Conservation (phyloP, 805 yeast species). For the Nakazawaea ernobii region DNA sequence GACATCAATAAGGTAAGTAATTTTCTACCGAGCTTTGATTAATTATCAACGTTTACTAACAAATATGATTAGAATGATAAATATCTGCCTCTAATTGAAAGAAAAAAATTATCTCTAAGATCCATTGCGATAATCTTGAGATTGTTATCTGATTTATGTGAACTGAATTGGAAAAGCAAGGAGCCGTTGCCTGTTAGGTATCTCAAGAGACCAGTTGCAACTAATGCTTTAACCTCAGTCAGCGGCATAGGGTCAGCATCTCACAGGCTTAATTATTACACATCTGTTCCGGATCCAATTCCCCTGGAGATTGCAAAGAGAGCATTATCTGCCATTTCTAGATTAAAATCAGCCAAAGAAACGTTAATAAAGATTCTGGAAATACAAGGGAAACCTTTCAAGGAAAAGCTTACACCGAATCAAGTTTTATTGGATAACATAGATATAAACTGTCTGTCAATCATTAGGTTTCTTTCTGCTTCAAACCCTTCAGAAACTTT, state of each 20-base stretch:
- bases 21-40: neutral
- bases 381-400: constrained; percentile 9
- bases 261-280: constrained; percentile 26
- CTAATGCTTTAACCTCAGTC: constrained; percentile 19
- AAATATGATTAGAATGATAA: constrained; percentile 15
- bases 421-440: constrained; percentile 24
- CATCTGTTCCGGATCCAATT: constrained; percentile 26
- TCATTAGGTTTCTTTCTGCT: constrained; percentile 43
- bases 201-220: constrained; percentile 17
- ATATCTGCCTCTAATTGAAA: constrained; percentile 20
- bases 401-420: constrained; percentile 16
- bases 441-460: constrained; percentile 32
- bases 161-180: constrained; percentile 31
- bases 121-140: constrained; percentile 32
- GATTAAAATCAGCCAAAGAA: constrained; percentile 11
- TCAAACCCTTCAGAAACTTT: constrained; percentile 41
- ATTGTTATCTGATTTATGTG: constrained; percentile 34
- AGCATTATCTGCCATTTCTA: constrained; percentile 9
- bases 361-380: constrained; percentile 13
- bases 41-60: neutral
- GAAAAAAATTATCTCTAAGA: constrained; percentile 21
- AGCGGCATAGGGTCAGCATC: constrained; percentile 26
- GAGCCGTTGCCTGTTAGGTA: constrained; percentile 18
- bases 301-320: constrained; percentile 19
- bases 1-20: constrained; percentile 20